A percentile compares a stretch with the other conserved stretches of the same genome.
Conservation (phyloP, 2,329 filamentous ascomycete species). For the Colletotrichum trifolii region DNA sequence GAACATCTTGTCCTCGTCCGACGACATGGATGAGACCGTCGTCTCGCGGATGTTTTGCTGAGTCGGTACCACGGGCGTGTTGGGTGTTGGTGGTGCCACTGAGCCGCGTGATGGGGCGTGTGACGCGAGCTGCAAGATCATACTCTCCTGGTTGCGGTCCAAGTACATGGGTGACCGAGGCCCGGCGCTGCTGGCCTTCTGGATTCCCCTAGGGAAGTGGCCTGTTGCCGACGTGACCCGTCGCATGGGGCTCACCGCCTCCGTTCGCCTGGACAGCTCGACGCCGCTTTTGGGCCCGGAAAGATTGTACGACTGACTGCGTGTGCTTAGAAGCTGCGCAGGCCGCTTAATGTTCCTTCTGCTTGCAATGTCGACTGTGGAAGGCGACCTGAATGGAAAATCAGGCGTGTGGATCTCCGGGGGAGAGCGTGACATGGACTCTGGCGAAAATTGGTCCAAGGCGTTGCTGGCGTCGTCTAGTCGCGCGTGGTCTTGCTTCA, state of each 20-base stretch:
- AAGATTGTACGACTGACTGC: conserved; percentile 54
- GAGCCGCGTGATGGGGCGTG: conserved; percentile 56
- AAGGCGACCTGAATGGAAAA: conserved; percentile 59
- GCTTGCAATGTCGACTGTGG: conserved; percentile 64
- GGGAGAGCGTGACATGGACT: conserved; percentile 44
- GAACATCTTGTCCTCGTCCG: conserved; percentile 50
- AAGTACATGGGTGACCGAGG: conserved; percentile 57
- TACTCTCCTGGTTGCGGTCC: conserved; percentile 57
- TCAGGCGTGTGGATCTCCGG: conserved; percentile 41
- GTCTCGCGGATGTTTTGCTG: conserved; percentile 53
- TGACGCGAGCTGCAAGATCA: conserved; percentile 51
- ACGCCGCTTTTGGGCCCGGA: conserved; percentile 57
- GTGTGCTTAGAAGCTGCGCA: conserved; percentile 58
- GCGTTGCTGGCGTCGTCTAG: conserved; percentile 26
- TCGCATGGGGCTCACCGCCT: conserved; percentile 61
- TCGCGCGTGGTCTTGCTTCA: conserved; percentile 36
- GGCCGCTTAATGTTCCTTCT: conserved; percentile 62
- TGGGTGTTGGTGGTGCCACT: conserved; percentile 61
- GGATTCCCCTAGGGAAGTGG: conserved; percentile 52
- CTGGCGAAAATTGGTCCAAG: conserved; percentile 45
- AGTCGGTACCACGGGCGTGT: conserved; percentile 56
- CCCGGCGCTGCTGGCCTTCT: conserved; percentile 49
- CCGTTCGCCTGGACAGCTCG: conserved; percentile 58
- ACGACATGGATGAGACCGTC: conserved; percentile 50
- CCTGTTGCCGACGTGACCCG: conserved; percentile 65